Base-by-base conservation (phyloP, 2,329 filamentous ascomycete genomes). In the Chaetomium olivaceum region DNA sequence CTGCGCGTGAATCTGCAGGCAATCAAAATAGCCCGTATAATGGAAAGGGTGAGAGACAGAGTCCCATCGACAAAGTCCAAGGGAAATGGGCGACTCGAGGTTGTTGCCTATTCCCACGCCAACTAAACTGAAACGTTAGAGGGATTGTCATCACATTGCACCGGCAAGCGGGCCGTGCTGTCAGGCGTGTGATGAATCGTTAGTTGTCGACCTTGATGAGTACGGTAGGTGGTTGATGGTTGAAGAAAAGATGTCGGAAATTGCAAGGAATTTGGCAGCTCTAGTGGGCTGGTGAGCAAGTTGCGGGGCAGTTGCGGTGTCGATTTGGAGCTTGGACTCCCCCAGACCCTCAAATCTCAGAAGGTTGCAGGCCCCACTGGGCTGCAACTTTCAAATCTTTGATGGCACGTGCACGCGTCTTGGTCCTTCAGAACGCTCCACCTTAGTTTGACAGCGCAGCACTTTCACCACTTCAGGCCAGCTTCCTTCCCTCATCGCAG, bases 201-300 rank as follows among this genome's bases (percentile, higher is more conserved):
- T 27, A 8, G 12, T n/a, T 8, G 33, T 58, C 43, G n/a, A 50
- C 16, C 2, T 43, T 43, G 55, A 5, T 58, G 56, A 54, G 25
- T 19, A 19, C 12, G 43, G 46, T 52, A 11, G 43, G 46, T 52
- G 43, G 43, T 54, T 19, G 46, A 58, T 23, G 19, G 31, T 39
- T 57, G 9, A 43, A n/a, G 11, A 25, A 27, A 54, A 1, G 19
- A 43, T 39, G 50, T 33, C 25, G 62, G 62, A 61, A 57, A 56
- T 51, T 64, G 58, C 62, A 52, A 59, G 51, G 59, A 7, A 55
- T 31, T 16, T 9, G 48, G 12, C 31, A 36, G 31, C 31, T 39
- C 12, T 21, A 21, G 31, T 16, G n/a, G 12, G 19, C 33, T 16
- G 19, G n/a, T 21, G 54, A 21, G 29, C 33, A 39, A 8, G 7